phyloP scores from a whole-genome alignment of 495 filamentous ascomycete species.

The Trichoderma reesei region DNA sequence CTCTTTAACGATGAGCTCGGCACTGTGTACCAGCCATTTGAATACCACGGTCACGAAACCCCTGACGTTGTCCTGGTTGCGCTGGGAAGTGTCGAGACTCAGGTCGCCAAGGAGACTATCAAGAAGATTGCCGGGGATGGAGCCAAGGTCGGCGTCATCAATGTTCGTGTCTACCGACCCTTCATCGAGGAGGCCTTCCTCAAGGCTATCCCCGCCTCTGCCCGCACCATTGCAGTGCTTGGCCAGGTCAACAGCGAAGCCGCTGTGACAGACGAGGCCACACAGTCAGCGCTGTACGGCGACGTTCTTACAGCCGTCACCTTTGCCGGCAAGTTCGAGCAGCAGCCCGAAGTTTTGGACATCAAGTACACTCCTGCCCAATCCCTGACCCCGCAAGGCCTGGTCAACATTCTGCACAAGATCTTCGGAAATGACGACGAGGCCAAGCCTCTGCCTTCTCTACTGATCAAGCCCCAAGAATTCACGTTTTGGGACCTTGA shows the following conservation, averaged over 20 bases:
- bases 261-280: constrained; percentile 54
- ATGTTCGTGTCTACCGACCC: constrained; percentile 85
- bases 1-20: constrained; percentile 88
- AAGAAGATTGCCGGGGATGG: constrained; percentile 59
- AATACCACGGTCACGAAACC: constrained; percentile 78
- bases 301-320: constrained; percentile 79
- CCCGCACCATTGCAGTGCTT: constrained; percentile 58
- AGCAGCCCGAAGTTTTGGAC: constrained; percentile 56
- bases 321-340: constrained; percentile 57
- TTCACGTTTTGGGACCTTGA: constrained; percentile 94
- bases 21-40: constrained; percentile 83
- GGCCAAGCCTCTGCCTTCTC: constrained; percentile 26
- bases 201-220: constrained; percentile 62
- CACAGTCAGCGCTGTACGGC: constrained; percentile 74
- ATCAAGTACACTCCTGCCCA: constrained; percentile 81
- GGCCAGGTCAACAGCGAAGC: constrained; percentile 47
- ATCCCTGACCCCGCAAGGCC: constrained; percentile 68
- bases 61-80: constrained; percentile 77
- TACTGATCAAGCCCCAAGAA: constrained; percentile 49
- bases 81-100: constrained; percentile 84
- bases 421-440: constrained; percentile 52
- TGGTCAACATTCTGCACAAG: constrained; percentile 44
- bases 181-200: constrained; percentile 93
- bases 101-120: constrained; percentile 74
- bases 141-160: constrained; percentile 72